Base-by-base conservation (phyloP, 1,284 basidiomycete genomes). In the Earliella scabrosa region DNA sequence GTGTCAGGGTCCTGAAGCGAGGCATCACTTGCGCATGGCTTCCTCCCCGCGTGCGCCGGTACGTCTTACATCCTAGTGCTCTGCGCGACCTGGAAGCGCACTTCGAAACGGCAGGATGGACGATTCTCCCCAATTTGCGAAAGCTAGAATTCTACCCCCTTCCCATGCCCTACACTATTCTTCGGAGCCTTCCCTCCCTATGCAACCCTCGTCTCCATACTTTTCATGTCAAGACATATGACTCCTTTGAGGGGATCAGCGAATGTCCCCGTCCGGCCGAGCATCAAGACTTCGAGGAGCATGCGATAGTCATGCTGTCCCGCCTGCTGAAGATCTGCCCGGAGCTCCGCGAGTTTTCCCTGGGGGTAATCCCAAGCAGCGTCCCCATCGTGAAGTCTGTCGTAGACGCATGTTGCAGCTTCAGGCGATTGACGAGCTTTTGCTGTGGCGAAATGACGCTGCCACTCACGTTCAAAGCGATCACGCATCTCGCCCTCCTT, bases 401-500 rank as follows among this genome's bases (percentile, higher is more conserved):
- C 34, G 16, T 48, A 24, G 46, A 48, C 23, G 26, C 46, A 11
- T 35, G 32, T 10, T 24, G n/a, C 24, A 48, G 46, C 34, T 48
- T 48, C 46, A 38, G 38, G 16, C 34, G 27, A 23, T 26, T 48
- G n/a, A 48, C 46, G 9, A 38, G 34, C 18, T 48, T 48, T n/a
- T 18, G 31, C 24, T 48, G 46, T 14, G 46, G 46, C 2, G 32
- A 23, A 4, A 48, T 35, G 7, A 38, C 46, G n/a, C 46, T 50
- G 8, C 53, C 47, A 13, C 29, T 54, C 27, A 32, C 47, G 2
- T 24, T 44, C 34, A 34, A 47, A 5, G 27, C 47, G 2, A 16
- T 54, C 9, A 13, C 27, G 2, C 47, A 54, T 40, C 47, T 54
- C 4, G 47, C 53, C 18, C 27, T 35, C 10, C 41, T 54, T 16